phyloP scores from a whole-genome alignment of 2,329 filamentous ascomycete genomes.

The Xylaria polymorpha region DNA sequence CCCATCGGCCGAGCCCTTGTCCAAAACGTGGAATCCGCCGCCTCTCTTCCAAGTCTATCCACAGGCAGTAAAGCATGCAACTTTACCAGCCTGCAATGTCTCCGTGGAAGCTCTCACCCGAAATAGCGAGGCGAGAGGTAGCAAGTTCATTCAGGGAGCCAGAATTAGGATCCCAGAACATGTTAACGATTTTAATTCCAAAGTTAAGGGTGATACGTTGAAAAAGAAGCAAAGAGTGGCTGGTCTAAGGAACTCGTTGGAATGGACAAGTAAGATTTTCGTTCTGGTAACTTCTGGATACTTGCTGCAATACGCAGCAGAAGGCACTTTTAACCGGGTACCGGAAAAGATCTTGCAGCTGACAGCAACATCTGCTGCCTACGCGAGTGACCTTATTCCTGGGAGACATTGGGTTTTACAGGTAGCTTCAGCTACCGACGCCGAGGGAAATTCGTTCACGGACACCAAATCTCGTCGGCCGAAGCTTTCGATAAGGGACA shows the following conservation, averaged over 20 bases:
- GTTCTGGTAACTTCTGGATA: slow-evolving; percentile 77
- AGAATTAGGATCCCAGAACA: slow-evolving; percentile 43
- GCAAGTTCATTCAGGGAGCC: slow-evolving; percentile 51
- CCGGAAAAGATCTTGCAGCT: slow-evolving; percentile 81
- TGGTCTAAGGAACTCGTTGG: slow-evolving; percentile 59
- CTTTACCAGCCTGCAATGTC: slow-evolving; percentile 73
- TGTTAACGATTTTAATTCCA: slow-evolving; percentile 46
- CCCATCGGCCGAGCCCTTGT: slow-evolving; percentile 30
- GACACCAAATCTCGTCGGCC: slow-evolving; percentile 73
- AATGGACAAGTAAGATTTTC: slow-evolving; percentile 79
- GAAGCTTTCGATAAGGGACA: slow-evolving; percentile 71
- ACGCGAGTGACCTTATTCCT: slow-evolving; percentile 82
- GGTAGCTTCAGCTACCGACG: slow-evolving; percentile 73
- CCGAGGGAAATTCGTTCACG: slow-evolving; percentile 62
- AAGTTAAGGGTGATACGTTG: slow-evolving; percentile 55
- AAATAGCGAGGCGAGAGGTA: slow-evolving; percentile 64
- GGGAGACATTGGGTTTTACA: slow-evolving; percentile 85
- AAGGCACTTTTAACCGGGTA: slow-evolving; percentile 75
- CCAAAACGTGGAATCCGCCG: slow-evolving; percentile 70
- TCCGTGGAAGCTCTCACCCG: slow-evolving; percentile 77
- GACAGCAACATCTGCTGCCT: slow-evolving; percentile 80
- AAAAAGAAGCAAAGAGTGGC: slow-evolving; percentile 62
- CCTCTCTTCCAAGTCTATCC: slow-evolving; percentile 89
- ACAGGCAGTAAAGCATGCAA: slow-evolving; percentile 81
- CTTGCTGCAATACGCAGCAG: slow-evolving; percentile 78